Conservation (phyloP, 169 alveolate species). For the Plasmodium gonderi region DNA sequence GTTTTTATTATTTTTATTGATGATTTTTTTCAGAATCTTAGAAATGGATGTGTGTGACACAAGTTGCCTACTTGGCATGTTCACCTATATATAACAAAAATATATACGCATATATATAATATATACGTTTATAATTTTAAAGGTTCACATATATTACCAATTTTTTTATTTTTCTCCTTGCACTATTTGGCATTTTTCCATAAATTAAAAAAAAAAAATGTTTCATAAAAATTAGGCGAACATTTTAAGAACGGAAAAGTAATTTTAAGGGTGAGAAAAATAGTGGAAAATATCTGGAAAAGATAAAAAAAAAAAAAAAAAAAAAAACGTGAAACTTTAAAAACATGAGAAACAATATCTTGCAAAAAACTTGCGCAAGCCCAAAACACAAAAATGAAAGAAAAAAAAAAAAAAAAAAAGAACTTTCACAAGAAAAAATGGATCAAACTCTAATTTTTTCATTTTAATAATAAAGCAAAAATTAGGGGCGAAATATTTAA, state of each 20-base stretch:
- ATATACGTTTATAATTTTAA: not conserved
- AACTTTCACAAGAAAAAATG: not conserved
- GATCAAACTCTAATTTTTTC: not conserved
- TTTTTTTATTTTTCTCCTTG: slow-evolving; percentile 7
- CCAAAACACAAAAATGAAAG: not conserved
- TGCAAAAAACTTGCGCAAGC: not conserved
- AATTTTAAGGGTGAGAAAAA: not conserved
- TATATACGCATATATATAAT: not conserved
- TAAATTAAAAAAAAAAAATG: slow-evolving; percentile 6
- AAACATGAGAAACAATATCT: not conserved
- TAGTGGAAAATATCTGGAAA: not conserved
- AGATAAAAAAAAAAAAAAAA: not conserved
- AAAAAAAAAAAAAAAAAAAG: not conserved
- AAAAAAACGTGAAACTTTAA: not conserved
- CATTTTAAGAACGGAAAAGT: not conserved
- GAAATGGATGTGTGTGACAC: not conserved
- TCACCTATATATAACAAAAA: not conserved
- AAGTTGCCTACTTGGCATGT: not conserved
- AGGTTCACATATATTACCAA: not conserved
- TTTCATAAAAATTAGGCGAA: not conserved
- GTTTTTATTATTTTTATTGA: no score
- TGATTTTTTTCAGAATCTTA: no score
- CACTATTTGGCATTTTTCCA: slow-evolving; percentile 42
- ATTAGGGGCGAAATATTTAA: not conserved
- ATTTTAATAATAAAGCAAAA: not conserved